A percentile compares a stretch with the other conserved stretches of the same genome.
Conservation (phyloP, 1,139 yeast genomes). For the Scheffersomyces cryptocercus region DNA sequence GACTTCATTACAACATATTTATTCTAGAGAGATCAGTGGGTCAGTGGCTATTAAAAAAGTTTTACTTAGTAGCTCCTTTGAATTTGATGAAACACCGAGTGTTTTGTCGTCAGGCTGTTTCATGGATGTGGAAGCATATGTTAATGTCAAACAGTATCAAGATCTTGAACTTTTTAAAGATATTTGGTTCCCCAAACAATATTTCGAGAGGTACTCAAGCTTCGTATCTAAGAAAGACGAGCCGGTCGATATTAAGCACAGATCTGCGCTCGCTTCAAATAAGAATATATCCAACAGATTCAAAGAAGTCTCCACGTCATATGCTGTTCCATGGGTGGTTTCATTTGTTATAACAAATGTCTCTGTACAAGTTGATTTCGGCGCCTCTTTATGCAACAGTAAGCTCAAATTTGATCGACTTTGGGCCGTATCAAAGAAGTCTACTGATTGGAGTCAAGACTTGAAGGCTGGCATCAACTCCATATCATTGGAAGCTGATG, state of each 20-base stretch:
- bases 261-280: conserved; percentile 27
- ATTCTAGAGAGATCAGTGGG: conserved; percentile 87
- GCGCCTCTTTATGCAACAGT: conserved; percentile 77
- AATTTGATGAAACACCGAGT: conserved; percentile 35
- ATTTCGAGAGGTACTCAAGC: conserved; percentile 10
- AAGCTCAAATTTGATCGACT: conserved; percentile 54
- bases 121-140: conserved; percentile 57
- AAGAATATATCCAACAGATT: conserved; percentile 53
- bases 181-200: conserved; percentile 67
- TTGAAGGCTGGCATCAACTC: conserved; percentile 60
- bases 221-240: conserved; percentile 8
- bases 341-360: conserved; percentile 58
- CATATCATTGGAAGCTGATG: conserved; percentile 59
- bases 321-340: conserved; percentile 76
- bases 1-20: conserved; percentile 83
- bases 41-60: conserved; percentile 59
- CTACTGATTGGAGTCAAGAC: conserved; percentile 72
- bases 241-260: conserved; percentile 2
- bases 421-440: conserved; percentile 73
- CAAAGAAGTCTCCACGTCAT: conserved; percentile 61
- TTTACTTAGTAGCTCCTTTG: conserved; percentile 40
- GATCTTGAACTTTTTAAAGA: conserved; percentile 82
- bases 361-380: conserved; percentile 67
- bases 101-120: conserved; percentile 56
- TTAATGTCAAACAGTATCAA: conserved; percentile 83